These are phyloP conservation scores for Spirogloea muscicola DNA, from an alignment of 139 green algal species.

Conservation along the genomic window DNA sequence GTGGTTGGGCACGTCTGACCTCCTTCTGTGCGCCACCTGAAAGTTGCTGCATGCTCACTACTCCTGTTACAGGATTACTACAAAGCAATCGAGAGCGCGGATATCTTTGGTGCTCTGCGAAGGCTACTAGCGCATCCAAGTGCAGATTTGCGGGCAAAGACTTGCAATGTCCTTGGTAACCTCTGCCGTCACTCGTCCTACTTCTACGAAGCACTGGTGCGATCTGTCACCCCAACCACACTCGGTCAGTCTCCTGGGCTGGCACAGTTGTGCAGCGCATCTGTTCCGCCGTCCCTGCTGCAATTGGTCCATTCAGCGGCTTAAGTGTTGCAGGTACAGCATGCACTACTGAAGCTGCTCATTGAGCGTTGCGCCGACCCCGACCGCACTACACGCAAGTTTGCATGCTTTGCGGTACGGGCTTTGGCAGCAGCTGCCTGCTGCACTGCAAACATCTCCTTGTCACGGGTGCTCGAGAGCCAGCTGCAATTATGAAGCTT, in stretches of 20 bases:
- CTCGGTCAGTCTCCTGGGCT: too few species aligned
- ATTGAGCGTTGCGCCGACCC: slow-evolving; percentile 78
- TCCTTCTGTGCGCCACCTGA: too few species aligned
- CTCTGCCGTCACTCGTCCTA: slow-evolving; percentile 82
- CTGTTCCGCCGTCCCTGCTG: too few species aligned
- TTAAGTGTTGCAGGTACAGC: not conserved
- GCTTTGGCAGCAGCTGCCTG: slow-evolving; percentile 39
- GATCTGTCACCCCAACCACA: too few species aligned
- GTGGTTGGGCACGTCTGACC: too few species aligned
- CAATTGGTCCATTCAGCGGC: too few species aligned
- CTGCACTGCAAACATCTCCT: too few species aligned
- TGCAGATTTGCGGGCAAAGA: slow-evolving; percentile 70
- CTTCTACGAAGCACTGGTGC: slow-evolving; percentile 70
- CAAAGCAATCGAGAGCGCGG: slow-evolving; percentile 53
- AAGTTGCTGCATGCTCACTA: too few species aligned
- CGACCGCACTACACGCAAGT: slow-evolving; percentile 85
- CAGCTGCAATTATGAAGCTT: too few species aligned
- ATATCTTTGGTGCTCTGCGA: slow-evolving; percentile 50
- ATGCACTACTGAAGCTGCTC: slow-evolving; percentile 63
- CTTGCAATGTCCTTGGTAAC: slow-evolving; percentile 89
- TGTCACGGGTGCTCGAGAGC: too few species aligned
- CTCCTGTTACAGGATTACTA: slow-evolving; percentile 65
- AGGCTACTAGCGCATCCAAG: slow-evolving; percentile 55
- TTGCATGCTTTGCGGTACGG: slow-evolving; percentile 93
- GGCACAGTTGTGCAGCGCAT: too few species aligned